Percentiles rank a stretch among this genome's conserved stretches.
Evolutionary conservation across 2,329 filamentous ascomycete species (phyloP).

Genomic region (Thelonectria blattea): DNA sequence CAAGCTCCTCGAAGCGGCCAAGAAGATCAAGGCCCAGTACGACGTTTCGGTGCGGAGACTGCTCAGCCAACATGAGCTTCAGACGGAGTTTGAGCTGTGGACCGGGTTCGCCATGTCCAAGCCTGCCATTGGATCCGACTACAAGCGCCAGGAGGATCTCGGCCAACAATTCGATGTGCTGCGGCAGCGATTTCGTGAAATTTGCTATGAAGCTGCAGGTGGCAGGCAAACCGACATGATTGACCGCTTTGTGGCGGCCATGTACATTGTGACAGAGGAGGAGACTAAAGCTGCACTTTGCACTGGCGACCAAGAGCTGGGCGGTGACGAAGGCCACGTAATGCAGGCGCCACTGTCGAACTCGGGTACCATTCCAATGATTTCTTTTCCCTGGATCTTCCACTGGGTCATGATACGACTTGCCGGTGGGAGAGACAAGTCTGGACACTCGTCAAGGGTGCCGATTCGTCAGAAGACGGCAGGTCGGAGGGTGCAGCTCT

Average conservation of each 20-base stretch:
- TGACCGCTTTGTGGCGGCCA: conserved; percentile 78
- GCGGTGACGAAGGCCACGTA: conserved; percentile 43
- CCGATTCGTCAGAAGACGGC: conserved; percentile 18
- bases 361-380: conserved; percentile 72
- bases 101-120: conserved; percentile 82
- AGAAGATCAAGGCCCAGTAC: conserved; percentile 75
- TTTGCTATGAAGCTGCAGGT: conserved; percentile 70
- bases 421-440: conserved; percentile 36
- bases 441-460: conserved; percentile 23
- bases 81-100: conserved; percentile 91
- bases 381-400: conserved; percentile 96
- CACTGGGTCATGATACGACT: conserved; percentile 58
- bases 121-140: conserved; percentile 74
- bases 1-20: conserved; percentile 62
- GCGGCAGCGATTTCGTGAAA: conserved; percentile 70
- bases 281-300: conserved; percentile 67
- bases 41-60: conserved; percentile 78
- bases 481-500: background rate
- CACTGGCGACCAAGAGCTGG: conserved; percentile 44
- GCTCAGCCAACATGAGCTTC: conserved; percentile 83
- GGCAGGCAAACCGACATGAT: conserved; percentile 63
- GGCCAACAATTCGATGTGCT: conserved; percentile 70
- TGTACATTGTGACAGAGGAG: conserved; percentile 82
- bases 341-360: conserved; percentile 30
- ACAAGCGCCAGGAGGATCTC: conserved; percentile 86